A percentile compares a stretch with the other conserved stretches of the same genome.
These are phyloP conservation scores for Penicillium decumbens DNA, from an alignment of 2,329 filamentous ascomycete genomes.

Conservation along the genomic window DNA sequence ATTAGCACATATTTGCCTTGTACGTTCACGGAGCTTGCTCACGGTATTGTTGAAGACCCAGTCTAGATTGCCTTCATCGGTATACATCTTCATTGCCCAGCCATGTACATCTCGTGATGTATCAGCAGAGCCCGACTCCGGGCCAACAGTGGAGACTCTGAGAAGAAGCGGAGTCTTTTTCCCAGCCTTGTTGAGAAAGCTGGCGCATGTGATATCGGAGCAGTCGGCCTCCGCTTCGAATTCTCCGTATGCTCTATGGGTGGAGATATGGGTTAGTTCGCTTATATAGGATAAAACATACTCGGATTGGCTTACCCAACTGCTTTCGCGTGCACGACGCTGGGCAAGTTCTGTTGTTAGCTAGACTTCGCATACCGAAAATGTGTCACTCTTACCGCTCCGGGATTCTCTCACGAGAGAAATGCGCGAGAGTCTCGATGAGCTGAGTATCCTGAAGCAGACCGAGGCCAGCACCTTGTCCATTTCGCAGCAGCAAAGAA, in stretches of 20 bases:
- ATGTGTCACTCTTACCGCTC: conserved; percentile 38
- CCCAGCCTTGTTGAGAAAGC: conserved; percentile 51
- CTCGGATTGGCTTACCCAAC: conserved; percentile 20
- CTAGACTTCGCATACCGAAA: neutral
- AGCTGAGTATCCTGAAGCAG: conserved; percentile 55
- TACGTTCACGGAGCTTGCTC: neutral
- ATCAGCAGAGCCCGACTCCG: conserved; percentile 46
- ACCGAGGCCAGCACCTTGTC: conserved; percentile 36
- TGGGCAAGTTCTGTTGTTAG: neutral
- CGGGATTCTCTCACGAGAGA: conserved; percentile 57
- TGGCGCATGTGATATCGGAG: conserved; percentile 52
- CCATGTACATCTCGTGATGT: conserved; percentile 48
- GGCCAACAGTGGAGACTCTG: conserved; percentile 47
- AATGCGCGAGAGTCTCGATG: conserved; percentile 57
- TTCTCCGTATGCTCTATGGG: conserved; percentile 51
- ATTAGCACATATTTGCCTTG: neutral
- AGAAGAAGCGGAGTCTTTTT: conserved; percentile 51
- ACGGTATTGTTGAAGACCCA: conserved; percentile 40
- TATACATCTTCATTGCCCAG: conserved; percentile 49
- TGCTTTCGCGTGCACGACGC: conserved; percentile 21
- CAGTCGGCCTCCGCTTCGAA: conserved; percentile 60
- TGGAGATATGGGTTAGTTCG: conserved; percentile 52
- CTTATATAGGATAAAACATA: conserved; percentile 11
- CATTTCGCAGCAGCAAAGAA: conserved; percentile 11
- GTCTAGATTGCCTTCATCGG: conserved; percentile 50